Base-by-base conservation (phyloP, 1,139 yeast species). In the Nakaseomyces glabratus region DNA sequence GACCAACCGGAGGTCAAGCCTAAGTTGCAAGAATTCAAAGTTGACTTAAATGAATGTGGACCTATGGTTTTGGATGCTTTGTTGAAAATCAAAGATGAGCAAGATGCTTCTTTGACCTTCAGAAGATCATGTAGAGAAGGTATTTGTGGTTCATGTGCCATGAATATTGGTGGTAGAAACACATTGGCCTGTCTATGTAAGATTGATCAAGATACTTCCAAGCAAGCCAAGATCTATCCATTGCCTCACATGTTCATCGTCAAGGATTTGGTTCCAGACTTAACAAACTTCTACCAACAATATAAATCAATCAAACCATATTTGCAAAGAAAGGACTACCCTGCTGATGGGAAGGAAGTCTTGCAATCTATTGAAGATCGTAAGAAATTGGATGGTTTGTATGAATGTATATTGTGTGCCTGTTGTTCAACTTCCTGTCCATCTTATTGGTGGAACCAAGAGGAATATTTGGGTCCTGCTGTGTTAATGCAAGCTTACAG, bases 401-500 rank as follows among this genome's bases (percentile, higher is more conserved):
- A 90, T 66, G 97, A 90, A 66, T 90, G 98, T 71, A 90, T 90
- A 54, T 71, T 90, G 58, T 90, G 98, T 70, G 98, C 97, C 19
- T 90, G 98, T 68, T 90, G 98, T 66, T 88, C 97, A 24, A 93
- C 98, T 35, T 77, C 97, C 22, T 90, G 99, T 70, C 98, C 99
- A 37, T 86, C 97, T 6, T 90, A 90, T 73, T 90, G 99, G 98
- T 90, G 99, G 99, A 90, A 90, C 68, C 95, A 86, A 67, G 95
- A 88, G 65, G 94, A 93, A 69, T 90, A 90, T 67, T 71, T 90
- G 55, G 98, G 98, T 40, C 97, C 98, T 22, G 97, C 97, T 19
- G 97, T 90, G 40, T 74, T 90, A 63, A 84, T 90, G 95, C 98
- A 90, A 71, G 96, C 97, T 39, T 90, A 79, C 73, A 79, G 98